phyloP scores from a whole-genome alignment of 2,329 filamentous ascomycete genomes.

The Chalaropsis thielavioides region DNA sequence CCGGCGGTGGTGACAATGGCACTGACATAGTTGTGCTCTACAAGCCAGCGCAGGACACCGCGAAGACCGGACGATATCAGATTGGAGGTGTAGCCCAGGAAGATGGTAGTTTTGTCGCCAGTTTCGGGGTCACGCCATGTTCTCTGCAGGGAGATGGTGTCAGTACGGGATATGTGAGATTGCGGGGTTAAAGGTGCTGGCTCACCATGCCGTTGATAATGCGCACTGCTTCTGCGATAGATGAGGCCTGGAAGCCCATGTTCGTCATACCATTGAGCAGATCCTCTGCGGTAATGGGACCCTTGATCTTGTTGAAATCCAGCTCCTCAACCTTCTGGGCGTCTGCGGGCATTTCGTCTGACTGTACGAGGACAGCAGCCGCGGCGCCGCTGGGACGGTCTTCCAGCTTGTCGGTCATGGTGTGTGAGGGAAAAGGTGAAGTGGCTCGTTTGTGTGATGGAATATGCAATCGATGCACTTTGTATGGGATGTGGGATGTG shows the following conservation, averaged over 20 bases:
- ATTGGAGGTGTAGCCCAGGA: slow-evolving; percentile 95
- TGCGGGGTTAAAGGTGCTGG: not conserved
- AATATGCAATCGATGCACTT: too few relatives aligned
- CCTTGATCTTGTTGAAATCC: slow-evolving; percentile 73
- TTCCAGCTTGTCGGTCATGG: slow-evolving; percentile 20
- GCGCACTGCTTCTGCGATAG: slow-evolving; percentile 70
- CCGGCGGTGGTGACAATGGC: slow-evolving; percentile 91
- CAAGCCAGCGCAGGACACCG: slow-evolving; percentile 81
- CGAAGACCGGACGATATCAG: slow-evolving; percentile 90
- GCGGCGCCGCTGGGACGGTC: slow-evolving; percentile 48
- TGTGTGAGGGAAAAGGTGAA: not conserved
- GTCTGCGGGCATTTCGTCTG: slow-evolving; percentile 63
- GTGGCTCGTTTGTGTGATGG: not conserved
- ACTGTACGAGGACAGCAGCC: slow-evolving; percentile 72
- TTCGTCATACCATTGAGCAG: slow-evolving; percentile 65
- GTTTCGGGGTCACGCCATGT: slow-evolving; percentile 70
- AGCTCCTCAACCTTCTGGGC: slow-evolving; percentile 77
- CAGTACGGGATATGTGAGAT: not conserved
- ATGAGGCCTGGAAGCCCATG: slow-evolving; percentile 62
- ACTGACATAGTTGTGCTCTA: slow-evolving; percentile 82
- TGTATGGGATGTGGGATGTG: not conserved
- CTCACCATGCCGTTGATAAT: slow-evolving; percentile 92
- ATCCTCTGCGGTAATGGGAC: slow-evolving; percentile 71
- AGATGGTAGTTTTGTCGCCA: slow-evolving; percentile 72
- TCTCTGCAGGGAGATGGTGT: slow-evolving; percentile 34